Conservation (phyloP, 2,329 filamentous ascomycete genomes). For the Hypoxylon sp. region DNA sequence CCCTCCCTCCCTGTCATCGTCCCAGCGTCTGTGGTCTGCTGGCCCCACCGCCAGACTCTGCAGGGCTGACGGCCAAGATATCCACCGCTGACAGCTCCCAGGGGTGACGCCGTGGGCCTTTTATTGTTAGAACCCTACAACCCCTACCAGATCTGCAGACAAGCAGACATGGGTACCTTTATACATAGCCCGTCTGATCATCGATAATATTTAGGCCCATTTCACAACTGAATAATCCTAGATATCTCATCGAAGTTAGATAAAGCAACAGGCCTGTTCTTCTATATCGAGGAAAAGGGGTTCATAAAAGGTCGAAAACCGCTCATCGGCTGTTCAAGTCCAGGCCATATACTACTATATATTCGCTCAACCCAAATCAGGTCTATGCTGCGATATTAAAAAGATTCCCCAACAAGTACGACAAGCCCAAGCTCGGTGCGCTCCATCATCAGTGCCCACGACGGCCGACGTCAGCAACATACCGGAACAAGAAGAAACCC, state of each 20-base stretch:
- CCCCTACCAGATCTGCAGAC: not conserved
- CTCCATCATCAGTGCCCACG: constrained; percentile 4
- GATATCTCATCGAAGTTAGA: constrained; percentile 36
- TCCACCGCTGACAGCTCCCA: constrained; percentile 30
- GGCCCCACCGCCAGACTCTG: constrained; percentile 6
- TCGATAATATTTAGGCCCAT: constrained; percentile 23
- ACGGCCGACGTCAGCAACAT: constrained; percentile 5
- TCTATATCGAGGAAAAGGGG: constrained; percentile 34
- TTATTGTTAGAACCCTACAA: constrained; percentile 15
- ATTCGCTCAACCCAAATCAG: constrained; percentile 8
- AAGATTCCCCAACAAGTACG: constrained; percentile 16
- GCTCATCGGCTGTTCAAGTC: constrained; percentile 23
- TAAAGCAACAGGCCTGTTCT: constrained; percentile 27
- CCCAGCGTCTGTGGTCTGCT: constrained; percentile 13
- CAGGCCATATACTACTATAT: constrained; percentile 9
- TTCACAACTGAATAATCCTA: constrained; percentile 23
- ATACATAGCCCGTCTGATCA: constrained; percentile 24
- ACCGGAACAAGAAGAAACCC: not conserved
- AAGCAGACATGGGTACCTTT: constrained; percentile 12
- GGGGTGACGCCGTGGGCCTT: constrained; percentile 16
- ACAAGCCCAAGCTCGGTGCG: constrained; percentile 17
- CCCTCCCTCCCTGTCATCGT: constrained; percentile 1
- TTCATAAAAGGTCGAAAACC: too few relatives aligned
- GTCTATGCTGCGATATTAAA: constrained; percentile 23
- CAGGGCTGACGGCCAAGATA: constrained; percentile 32